Conservation (phyloP, 805 yeast genomes). For the Candida broadrunensis region DNA sequence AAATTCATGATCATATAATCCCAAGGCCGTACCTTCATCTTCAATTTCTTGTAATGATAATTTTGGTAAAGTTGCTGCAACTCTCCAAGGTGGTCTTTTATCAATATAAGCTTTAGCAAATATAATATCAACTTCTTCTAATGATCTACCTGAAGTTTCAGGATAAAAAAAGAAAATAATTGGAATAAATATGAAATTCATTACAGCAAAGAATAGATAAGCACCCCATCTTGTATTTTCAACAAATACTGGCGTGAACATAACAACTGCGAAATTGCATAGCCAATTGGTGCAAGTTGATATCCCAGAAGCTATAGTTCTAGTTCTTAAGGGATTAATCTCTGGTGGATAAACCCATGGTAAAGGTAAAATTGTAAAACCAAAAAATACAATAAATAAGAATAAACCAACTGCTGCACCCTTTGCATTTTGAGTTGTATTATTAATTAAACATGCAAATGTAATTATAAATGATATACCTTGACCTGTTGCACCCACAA, state of each 20-base stretch:
- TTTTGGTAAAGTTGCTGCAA: slow-evolving; percentile 62
- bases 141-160: slow-evolving; percentile 43
- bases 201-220: slow-evolving; percentile 39
- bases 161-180: slow-evolving; percentile 44
- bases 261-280: slow-evolving; percentile 43
- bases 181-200: slow-evolving; percentile 37
- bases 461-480: slow-evolving; percentile 38
- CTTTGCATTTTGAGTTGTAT: slow-evolving; percentile 32
- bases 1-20: slow-evolving; percentile 47
- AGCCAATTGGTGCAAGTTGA: slow-evolving; percentile 47
- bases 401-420: slow-evolving; percentile 46
- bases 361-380: slow-evolving; percentile 41
- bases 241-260: slow-evolving; percentile 45
- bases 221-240: slow-evolving; percentile 37
- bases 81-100: slow-evolving; percentile 56
- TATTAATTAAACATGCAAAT: slow-evolving; percentile 36
- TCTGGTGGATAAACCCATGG: slow-evolving; percentile 50
- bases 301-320: slow-evolving; percentile 43
- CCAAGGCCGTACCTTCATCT: slow-evolving; percentile 56
- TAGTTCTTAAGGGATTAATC: slow-evolving; percentile 45
- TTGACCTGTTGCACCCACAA: slow-evolving; percentile 43
- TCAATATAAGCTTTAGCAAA: slow-evolving; percentile 62
- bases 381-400: slow-evolving; percentile 43
- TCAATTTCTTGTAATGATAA: slow-evolving; percentile 57
- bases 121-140: slow-evolving; percentile 53